Percentiles rank a stretch among this genome's conserved stretches.
Evolutionary conservation across 2,329 filamentous ascomycete species (phyloP).

Genomic region (Ascochyta rabiei): DNA sequence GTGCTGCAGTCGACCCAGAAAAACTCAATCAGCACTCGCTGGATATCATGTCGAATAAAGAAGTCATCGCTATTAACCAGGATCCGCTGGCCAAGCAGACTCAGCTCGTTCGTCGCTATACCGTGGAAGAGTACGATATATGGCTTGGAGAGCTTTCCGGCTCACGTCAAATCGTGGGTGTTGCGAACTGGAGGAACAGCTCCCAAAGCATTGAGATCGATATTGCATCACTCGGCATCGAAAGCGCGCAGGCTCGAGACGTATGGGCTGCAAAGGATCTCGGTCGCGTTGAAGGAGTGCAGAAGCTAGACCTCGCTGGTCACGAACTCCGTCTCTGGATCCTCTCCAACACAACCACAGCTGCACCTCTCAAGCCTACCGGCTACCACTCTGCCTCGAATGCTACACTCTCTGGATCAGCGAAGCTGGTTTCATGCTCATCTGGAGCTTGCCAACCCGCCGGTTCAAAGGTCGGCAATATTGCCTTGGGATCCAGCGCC

Average conservation of each 20-base stretch:
- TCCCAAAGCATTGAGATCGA: conserved; percentile 41
- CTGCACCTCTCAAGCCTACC: conserved; percentile 16
- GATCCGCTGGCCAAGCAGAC: conserved; percentile 60
- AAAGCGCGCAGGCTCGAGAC: conserved; percentile 44
- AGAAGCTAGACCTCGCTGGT: conserved; percentile 25
- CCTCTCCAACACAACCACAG: conserved; percentile 41
- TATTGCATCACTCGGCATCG: conserved; percentile 40
- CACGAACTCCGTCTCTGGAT: conserved; percentile 43
- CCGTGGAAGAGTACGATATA: conserved; percentile 47
- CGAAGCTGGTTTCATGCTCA: conserved; percentile 32
- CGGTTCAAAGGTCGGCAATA: conserved; percentile 41
- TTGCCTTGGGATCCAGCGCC: conserved; percentile 33
- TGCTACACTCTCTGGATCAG: conserved; percentile 40
- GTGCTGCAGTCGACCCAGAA: conserved; percentile 44
- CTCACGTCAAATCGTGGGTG: conserved; percentile 42
- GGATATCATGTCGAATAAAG: conserved; percentile 54
- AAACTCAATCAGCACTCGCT: conserved; percentile 30
- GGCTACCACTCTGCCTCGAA: conserved; percentile 42
- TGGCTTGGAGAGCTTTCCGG: conserved; percentile 48
- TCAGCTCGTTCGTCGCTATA: conserved; percentile 52
- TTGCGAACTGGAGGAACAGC: conserved; percentile 49
- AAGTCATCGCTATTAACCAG: conserved; percentile 65
- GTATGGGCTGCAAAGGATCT: conserved; percentile 42
- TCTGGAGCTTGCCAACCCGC: conserved; percentile 36
- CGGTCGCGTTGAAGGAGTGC: conserved; percentile 22